phyloP scores from a whole-genome alignment of 192 early-diverging fungal species.

The Gaertneriomyces sp. region DNA sequence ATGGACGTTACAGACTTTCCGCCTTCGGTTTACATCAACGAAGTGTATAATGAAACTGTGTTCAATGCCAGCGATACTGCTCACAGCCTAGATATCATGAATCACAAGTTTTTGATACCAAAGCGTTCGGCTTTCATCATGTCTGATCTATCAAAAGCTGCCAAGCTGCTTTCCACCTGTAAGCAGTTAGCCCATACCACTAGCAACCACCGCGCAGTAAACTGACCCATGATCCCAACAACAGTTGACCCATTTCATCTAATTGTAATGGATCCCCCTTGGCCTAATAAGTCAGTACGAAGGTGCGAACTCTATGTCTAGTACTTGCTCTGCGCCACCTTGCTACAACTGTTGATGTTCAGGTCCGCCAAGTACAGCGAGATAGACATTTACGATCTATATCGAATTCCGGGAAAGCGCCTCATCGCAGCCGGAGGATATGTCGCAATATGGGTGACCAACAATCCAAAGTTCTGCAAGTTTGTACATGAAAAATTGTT shows the following conservation, averaged over 20 bases:
- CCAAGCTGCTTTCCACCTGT: constrained; percentile 6
- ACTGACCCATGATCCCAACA: background rate
- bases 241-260: constrained; percentile 17
- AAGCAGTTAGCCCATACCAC: background rate
- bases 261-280: constrained; percentile 41
- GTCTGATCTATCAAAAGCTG: constrained; percentile 25
- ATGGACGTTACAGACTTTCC: background rate
- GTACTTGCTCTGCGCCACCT: background rate
- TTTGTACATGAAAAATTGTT: constrained; percentile 68
- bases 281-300: constrained; percentile 63
- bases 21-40: background rate
- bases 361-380: constrained; percentile 53
- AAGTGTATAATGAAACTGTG: constrained; percentile 5
- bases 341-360: constrained; percentile 28
- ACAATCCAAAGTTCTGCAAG: constrained; percentile 55
- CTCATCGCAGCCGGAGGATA: constrained; percentile 39
- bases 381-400: constrained; percentile 65
- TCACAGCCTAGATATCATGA: constrained; percentile 1
- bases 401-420: constrained; percentile 52
- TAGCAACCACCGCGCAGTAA: background rate
- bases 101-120: constrained; percentile 29
- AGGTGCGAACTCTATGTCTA: constrained; percentile 29
- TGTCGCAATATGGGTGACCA: constrained; percentile 71
- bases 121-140: constrained; percentile 21
- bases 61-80: background rate